Evolutionary conservation across 2,329 filamentous ascomycete genomes (phyloP).

Genomic region (Diaporthe citriasiana): DNA sequence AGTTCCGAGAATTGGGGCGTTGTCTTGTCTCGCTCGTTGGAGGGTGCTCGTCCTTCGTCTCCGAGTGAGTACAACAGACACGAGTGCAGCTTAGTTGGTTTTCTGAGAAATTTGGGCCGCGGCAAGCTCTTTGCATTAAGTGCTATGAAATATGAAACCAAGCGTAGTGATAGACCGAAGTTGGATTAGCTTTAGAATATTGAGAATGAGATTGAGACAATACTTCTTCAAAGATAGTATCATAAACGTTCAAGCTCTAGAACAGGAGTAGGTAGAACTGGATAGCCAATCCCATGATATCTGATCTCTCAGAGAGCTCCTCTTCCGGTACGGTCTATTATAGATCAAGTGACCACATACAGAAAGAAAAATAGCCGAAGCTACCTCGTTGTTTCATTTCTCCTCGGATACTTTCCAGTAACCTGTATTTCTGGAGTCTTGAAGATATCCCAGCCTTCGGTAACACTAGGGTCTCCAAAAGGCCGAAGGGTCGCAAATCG

Average conservation of each 20-base stretch:
- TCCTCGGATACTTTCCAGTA: slow-evolving; percentile 15
- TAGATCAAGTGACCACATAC: neutral
- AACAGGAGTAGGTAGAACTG: neutral
- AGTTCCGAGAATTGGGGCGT: neutral
- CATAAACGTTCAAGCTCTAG: neutral
- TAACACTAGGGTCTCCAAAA: slow-evolving; percentile 23
- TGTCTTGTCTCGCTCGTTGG: neutral
- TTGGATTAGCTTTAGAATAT: neutral
- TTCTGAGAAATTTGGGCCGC: neutral
- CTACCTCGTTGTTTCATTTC: neutral
- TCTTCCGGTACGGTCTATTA: neutral
- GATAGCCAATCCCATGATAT: neutral
- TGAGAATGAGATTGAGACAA: neutral
- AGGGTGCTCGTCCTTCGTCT: neutral
- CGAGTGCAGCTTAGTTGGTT: neutral
- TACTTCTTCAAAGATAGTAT: neutral
- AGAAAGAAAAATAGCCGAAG: neutral
- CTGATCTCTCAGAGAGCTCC: neutral
- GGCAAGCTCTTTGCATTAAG: too few species aligned
- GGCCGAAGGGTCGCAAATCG: slow-evolving; percentile 9
- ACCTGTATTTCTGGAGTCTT: slow-evolving; percentile 26
- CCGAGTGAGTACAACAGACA: neutral
- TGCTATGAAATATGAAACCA: neutral
- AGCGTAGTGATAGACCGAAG: neutral
- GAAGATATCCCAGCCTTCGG: slow-evolving; percentile 27